phyloP scores from a whole-genome alignment of 2,329 filamentous ascomycete species.

The Trichocomaceae sp. region DNA sequence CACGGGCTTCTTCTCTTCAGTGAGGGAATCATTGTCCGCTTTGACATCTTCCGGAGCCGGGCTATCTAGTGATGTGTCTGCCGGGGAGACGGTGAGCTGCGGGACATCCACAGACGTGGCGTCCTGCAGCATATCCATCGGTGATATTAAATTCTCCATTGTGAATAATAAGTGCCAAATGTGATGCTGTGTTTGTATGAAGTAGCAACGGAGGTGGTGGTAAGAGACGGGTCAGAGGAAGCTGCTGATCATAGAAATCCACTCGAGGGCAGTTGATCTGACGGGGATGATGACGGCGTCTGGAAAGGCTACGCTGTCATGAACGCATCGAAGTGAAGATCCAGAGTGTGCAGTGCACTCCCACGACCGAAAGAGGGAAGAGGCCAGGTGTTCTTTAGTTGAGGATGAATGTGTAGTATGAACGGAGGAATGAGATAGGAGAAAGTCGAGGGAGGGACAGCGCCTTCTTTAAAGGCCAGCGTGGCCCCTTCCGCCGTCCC shows the following conservation, averaged over 20 bases:
- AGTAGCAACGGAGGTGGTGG: background rate
- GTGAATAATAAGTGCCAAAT: background rate
- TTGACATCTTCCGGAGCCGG: constrained; percentile 19
- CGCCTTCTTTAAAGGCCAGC: constrained; percentile 35
- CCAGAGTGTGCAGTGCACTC: constrained; percentile 7
- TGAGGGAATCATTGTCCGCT: constrained; percentile 17
- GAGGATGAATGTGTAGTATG: too few relatives aligned
- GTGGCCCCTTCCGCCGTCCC: constrained; percentile 25
- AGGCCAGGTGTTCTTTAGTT: constrained; percentile 30
- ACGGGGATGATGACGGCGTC: background rate
- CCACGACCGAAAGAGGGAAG: constrained; percentile 17
- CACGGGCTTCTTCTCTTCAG: constrained; percentile 61
- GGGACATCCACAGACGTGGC: constrained; percentile 27
- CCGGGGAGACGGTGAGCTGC: constrained; percentile 35
- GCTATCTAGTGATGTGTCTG: constrained; percentile 33
- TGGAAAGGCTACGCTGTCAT: constrained; percentile 4
- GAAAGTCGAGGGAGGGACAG: constrained; percentile 15
- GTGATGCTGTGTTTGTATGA: too few relatives aligned
- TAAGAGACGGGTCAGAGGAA: background rate
- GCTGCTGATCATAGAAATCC: constrained; percentile 9
- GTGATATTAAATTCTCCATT: constrained; percentile 12
- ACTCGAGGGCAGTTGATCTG: background rate
- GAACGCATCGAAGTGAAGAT: constrained; percentile 8
- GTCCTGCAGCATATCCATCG: constrained; percentile 16
- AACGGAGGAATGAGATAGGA: constrained; percentile 6